Conservation (phyloP, 345 rosid genomes). For the Physaria fendleri region DNA sequence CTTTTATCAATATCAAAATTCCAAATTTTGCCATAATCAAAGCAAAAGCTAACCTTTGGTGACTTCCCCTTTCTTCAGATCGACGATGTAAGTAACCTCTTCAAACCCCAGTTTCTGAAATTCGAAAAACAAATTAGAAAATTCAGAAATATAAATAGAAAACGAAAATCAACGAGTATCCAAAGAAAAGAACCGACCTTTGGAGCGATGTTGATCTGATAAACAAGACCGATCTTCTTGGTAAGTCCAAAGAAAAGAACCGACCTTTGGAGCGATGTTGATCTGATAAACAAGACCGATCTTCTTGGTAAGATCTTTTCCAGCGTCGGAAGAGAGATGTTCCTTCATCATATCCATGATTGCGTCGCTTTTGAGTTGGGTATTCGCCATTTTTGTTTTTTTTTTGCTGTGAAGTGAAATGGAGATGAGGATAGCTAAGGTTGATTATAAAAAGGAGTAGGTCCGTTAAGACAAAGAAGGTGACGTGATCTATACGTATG, state of each 20-base stretch:
- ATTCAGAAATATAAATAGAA: too few species aligned
- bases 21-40: neutral
- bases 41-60: constrained; percentile 47
- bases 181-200: constrained; percentile 38
- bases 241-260: constrained; percentile 27
- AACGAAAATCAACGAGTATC: neutral
- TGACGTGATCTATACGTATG: constrained; percentile 32
- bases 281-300: constrained; percentile 81
- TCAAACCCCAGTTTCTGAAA: constrained; percentile 80
- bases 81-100: constrained; percentile 66
- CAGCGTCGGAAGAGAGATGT: constrained; percentile 69
- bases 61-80: constrained; percentile 93
- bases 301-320: constrained; percentile 53
- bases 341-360: constrained; percentile 64
- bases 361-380: constrained; percentile 60
- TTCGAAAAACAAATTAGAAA: neutral
- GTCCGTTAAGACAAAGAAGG: constrained; percentile 12
- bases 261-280: constrained; percentile 89
- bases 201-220: constrained; percentile 90
- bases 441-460: too few species aligned
- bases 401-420: neutral
- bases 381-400: constrained; percentile 45
- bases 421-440: constrained; percentile 1
- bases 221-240: constrained; percentile 75
- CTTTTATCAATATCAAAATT: too few species aligned